Evolutionary conservation across 257 asterid genomes (phyloP).

Genomic region (Thymus quinquecostatus): DNA sequence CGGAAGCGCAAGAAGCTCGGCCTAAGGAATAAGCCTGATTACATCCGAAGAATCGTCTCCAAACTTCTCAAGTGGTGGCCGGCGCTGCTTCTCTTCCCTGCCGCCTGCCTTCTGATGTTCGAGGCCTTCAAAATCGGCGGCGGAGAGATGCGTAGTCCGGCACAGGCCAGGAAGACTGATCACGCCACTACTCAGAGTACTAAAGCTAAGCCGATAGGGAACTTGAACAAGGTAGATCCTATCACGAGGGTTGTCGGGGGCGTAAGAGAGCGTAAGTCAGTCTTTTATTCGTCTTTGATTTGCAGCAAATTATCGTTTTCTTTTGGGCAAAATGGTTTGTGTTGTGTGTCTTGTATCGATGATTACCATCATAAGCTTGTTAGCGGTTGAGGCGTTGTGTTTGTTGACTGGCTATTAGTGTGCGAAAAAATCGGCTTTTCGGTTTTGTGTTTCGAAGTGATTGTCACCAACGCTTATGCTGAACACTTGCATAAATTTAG

Average conservation of each 20-base stretch:
- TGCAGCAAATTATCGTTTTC: conserved; percentile 7
- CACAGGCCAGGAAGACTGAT: conserved; percentile 33
- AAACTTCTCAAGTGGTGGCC: conserved; percentile 79
- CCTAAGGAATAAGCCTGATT: conserved; percentile 48
- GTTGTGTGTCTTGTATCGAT: background rate
- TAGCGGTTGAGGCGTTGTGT: background rate
- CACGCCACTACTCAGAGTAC: conserved; percentile 31
- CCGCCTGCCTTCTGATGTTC: conserved; percentile 55
- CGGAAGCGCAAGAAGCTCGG: conserved; percentile 74
- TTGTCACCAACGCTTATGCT: background rate
- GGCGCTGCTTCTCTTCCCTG: conserved; percentile 54
- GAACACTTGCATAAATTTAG: background rate
- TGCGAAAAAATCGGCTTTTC: background rate
- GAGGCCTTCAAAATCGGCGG: conserved; percentile 65
- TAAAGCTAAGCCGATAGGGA: conserved; percentile 43
- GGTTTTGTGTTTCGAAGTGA: background rate
- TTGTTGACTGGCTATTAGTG: no score
- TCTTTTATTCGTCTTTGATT: background rate
- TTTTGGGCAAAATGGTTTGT: conserved; percentile 1
- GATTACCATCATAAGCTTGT: background rate
- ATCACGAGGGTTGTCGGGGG: conserved; percentile 65
- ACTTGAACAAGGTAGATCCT: conserved; percentile 77
- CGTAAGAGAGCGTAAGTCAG: conserved; percentile 70
- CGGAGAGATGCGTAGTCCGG: conserved; percentile 37
- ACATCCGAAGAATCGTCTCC: conserved; percentile 43